These are phyloP conservation scores for Trichosporon sp. DNA, from an alignment of 1,284 basidiomycete genomes.

Conservation along the genomic window DNA sequence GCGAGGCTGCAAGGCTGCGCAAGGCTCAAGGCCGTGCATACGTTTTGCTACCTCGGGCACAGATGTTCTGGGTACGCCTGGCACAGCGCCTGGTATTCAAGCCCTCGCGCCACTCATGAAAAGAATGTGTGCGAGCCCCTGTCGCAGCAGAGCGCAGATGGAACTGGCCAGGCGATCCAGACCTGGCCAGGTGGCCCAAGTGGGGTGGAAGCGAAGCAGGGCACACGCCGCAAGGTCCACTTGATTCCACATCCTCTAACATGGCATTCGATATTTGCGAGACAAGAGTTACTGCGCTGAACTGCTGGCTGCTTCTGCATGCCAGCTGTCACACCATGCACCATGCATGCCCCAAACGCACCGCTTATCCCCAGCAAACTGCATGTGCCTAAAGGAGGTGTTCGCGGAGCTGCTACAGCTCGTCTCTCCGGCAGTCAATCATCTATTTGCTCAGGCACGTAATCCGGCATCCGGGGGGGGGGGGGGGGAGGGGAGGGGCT, in stretches of 20 bases:
- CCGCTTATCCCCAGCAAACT: neutral
- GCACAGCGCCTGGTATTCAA: neutral
- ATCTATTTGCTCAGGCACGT: neutral
- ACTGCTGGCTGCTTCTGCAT: too few relatives aligned
- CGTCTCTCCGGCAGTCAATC: too few relatives aligned
- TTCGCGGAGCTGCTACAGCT: neutral
- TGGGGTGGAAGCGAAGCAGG: conserved; percentile 4
- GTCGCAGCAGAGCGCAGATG: neutral
- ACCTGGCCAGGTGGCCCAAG: neutral
- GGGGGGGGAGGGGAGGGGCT: too few relatives aligned
- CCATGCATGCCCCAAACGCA: too few relatives aligned
- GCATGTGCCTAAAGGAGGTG: neutral
- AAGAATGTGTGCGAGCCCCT: neutral
- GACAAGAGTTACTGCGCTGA: too few relatives aligned
- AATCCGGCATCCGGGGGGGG: too few relatives aligned
- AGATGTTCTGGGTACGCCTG: neutral
- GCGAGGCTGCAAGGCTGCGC: neutral
- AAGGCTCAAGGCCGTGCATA: neutral
- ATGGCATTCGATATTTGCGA: neutral
- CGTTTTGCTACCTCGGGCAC: neutral
- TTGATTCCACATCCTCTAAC: neutral
- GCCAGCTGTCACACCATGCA: too few relatives aligned
- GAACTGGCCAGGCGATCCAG: neutral
- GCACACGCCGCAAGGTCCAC: neutral
- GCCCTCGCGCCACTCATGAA: neutral